A percentile compares a stretch with the other conserved stretches of the same genome.
Conservation (phyloP, 192 early-diverging fungal genomes). For the Backusella sp. region DNA sequence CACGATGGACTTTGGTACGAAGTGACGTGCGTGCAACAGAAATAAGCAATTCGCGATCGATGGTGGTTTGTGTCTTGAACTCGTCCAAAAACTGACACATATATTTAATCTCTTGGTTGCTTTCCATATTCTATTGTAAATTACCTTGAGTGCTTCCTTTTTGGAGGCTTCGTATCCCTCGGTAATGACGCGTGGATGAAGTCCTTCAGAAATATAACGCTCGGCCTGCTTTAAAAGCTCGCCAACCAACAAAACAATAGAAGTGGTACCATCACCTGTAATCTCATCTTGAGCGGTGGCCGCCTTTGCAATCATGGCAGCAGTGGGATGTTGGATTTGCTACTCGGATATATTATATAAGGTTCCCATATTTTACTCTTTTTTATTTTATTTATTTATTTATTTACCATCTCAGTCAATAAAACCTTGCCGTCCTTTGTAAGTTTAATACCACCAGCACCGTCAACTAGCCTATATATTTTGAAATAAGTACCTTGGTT, state of each 20-base stretch:
- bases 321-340: conserved; percentile 99
- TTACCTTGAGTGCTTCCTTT: conserved; percentile 91
- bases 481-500: not conserved
- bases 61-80: conserved; percentile 72
- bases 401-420: conserved; percentile 91
- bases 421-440: conserved; percentile 99
- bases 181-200: conserved; percentile 94
- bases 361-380: not conserved
- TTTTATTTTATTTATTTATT: not conserved
- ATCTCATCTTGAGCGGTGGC: conserved; percentile 99
- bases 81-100: conserved; percentile 85
- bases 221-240: conserved; percentile 97
- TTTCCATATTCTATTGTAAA: too few relatives aligned
- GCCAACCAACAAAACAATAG: conserved; percentile 94
- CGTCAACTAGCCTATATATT: conserved; percentile 82
- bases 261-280: conserved; percentile 98
- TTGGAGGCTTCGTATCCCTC: conserved; percentile 98
- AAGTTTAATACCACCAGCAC: conserved; percentile 92
- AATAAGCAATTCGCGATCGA: conserved; percentile 90
- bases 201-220: conserved; percentile 90
- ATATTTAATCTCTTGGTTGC: too few relatives aligned
- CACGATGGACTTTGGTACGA: conserved; percentile 89
- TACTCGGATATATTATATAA: conserved; percentile 26
- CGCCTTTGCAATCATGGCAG: conserved; percentile 98
- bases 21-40: conserved; percentile 94